Evolutionary conservation across 768 basidiomycete genomes (phyloP), one percentile per base, ranked within the genome.

Genomic region (Agrocybe praecox): DNA sequence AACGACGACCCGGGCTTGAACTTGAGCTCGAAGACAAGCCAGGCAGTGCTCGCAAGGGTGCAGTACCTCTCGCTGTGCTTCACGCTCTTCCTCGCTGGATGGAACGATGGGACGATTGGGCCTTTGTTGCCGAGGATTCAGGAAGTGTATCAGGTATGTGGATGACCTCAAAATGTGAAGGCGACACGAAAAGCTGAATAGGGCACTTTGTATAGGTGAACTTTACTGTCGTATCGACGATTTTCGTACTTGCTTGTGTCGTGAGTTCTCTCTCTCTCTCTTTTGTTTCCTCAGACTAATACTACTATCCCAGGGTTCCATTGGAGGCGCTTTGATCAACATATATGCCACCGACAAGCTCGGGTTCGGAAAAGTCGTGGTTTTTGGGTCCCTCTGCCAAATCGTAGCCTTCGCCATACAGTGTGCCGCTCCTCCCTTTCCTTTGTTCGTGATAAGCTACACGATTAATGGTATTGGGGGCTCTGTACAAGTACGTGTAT

Each of bases 51-150:
- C n/a, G n/a, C 26, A 29, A 29, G 26, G 9, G 67, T 86, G 23
- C 87, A 89, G 57, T 82, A 87, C 55, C 61, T 71, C 17, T 67
- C 85, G 0, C 70, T 86, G 33, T 89, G 85, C 60, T 83, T 76
- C 72, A 72, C 76, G 11, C 50, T 88, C 46, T 86, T 87, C 57
- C 70, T 90, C 3, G 79, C 79, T 15, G 92, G 92, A 15, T 93
- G 90, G 90, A 90, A 88, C 63, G 91, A 92, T 67, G 87, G 85
- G 12, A 80, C 85, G 0, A 82, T 83, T 14, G 92, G 92, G 1
- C 90, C 92, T 1, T 70, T 94, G 18, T 70, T 94, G 5, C 91
- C 89, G 1, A 78, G 84, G 11, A 86, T 94, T 47, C 90, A 89
- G 67, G 67, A 70, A 7, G 79, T 63, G 74, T 91, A 76, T 63